Evolutionary conservation across 2,329 filamentous ascomycete genomes (phyloP), one percentile per base, ranked within the genome.

Genomic region (Diplodia scrobiculata): DNA sequence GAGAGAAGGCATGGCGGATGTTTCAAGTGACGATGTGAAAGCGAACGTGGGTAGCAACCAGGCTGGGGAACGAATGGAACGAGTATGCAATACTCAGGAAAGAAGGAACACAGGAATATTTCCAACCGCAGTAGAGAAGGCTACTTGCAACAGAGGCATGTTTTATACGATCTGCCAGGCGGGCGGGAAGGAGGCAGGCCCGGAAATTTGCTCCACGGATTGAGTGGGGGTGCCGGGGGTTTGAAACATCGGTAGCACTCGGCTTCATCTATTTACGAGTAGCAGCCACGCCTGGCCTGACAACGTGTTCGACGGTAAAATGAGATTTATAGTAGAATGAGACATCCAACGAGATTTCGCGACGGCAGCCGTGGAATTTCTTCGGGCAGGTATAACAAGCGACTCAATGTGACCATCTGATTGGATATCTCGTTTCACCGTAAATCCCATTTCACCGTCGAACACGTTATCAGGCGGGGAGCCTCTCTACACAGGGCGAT

Each of bases 131-230:
- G 10, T 25, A 36, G 17, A 5, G 45, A 11, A 14, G 45, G 3
- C 45, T 19, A 17, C n/a, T 5, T 38, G 58, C 45, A 36, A 50
- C 41, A 48, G 38, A 25, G 55, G 41, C 9, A n/a, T 19, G n/a
- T 50, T 47, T 62, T 62, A 62, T 62, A 62, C 11, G 58, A 62
- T 50, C 58, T 50, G 27, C 58, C 9, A 4, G 29, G 17, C 5
- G 7, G 45, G 58, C 58, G 58, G 45, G 45, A 62, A 21, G 45
- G 58, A 32, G 32, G 58, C 51, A 29, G 29, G 29, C 29, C 58
- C 58, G 58, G 58, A 62, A 45, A 62, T 62, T 62, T 62, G 58
- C 48, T 62, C 36, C 58, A 62, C 51, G 41, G 34, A 25, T 62
- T 51, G 41, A 50, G 48, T 50, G 58, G 55, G 13, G 38, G 47